Percentiles rank a stretch among this genome's conserved stretches.
phyloP scores from a whole-genome alignment of 2,329 filamentous ascomycete genomes.

The Sphaerulina vaccinii region DNA sequence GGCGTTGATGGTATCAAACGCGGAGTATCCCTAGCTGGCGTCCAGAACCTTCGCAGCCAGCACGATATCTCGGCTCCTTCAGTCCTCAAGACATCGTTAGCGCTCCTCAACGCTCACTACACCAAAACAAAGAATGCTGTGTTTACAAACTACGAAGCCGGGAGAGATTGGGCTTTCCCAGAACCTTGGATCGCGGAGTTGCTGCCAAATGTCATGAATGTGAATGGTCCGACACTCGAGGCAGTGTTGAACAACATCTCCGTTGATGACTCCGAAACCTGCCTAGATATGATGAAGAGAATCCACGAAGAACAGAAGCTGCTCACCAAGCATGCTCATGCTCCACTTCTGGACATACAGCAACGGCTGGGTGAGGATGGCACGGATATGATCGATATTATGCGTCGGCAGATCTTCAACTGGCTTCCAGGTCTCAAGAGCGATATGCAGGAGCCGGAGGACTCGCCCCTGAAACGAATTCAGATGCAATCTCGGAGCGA shows the following conservation, averaged over 20 bases:
- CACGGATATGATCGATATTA: neutral
- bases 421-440: neutral
- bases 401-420: neutral
- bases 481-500: neutral
- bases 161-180: neutral
- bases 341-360: neutral
- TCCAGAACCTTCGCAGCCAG: neutral
- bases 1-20: neutral
- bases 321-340: neutral
- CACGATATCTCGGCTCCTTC: neutral
- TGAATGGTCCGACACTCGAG: neutral
- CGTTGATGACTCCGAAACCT: neutral
- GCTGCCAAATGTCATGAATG: neutral
- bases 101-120: neutral
- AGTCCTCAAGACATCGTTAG: neutral
- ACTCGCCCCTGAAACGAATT: neutral
- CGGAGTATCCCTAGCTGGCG: neutral
- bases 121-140: neutral
- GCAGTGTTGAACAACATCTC: neutral
- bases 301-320: neutral
- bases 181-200: neutral
- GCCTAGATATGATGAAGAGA: neutral
- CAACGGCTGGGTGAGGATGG: neutral
- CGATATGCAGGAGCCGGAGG: neutral
- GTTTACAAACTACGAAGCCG: neutral